A percentile compares a stretch with the other conserved stretches of the same genome.
Conservation (phyloP, 768 basidiomycete genomes). For the Coprinopsis marcescibilis region DNA sequence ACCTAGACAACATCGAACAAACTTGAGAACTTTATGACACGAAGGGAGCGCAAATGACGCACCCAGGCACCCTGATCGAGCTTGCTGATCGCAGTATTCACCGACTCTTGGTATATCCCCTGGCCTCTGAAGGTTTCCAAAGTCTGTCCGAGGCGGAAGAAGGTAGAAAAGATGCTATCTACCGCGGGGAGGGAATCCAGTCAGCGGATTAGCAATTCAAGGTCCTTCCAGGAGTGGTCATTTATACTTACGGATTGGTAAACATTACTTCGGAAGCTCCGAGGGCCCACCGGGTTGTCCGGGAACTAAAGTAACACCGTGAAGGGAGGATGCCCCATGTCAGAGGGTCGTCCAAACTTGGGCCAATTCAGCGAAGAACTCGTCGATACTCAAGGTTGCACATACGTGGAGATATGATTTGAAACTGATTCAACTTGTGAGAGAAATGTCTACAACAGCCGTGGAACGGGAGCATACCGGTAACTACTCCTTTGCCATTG, state of each 20-base stretch:
- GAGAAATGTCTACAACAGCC: conserved; percentile 1
- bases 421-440: conserved; percentile 49
- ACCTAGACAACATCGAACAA: conserved; percentile 42
- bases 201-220: neutral
- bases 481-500: conserved; percentile 61
- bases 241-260: conserved; percentile 70
- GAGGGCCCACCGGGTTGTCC: conserved; percentile 80
- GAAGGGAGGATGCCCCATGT: conserved; percentile 84
- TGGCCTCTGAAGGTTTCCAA: conserved; percentile 89
- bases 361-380: conserved; percentile 6
- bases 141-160: conserved; percentile 87
- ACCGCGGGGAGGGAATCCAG: conserved; percentile 15
- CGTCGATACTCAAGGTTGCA: conserved; percentile 14
- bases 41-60: conserved; percentile 20
- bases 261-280: conserved; percentile 94
- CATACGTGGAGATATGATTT: conserved; percentile 92
- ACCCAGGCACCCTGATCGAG: conserved; percentile 87
- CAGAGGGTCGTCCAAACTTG: conserved; percentile 76
- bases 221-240: conserved; percentile 10
- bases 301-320: conserved; percentile 49
- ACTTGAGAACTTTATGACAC: conserved; percentile 1
- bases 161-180: conserved; percentile 71
- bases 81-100: conserved; percentile 77
- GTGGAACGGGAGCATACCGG: conserved; percentile 42
- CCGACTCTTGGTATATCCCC: conserved; percentile 82